These are phyloP conservation scores for Amanita phalloides DNA, from an alignment of 768 basidiomycete species.

Conservation along the genomic window DNA sequence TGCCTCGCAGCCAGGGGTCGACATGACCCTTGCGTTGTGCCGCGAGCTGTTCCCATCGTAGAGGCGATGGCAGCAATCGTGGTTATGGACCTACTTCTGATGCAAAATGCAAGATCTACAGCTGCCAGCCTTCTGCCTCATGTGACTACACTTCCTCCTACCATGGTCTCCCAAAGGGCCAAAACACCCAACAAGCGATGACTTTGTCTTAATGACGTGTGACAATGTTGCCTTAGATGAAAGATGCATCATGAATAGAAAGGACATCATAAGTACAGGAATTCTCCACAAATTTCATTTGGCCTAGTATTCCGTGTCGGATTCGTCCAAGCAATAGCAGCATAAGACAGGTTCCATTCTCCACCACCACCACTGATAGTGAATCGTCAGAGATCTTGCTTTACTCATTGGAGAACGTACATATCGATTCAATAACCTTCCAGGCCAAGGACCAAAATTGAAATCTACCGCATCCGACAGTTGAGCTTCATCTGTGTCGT, in stretches of 20 bases:
- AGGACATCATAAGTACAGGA: neutral
- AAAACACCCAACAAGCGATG: neutral
- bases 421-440: constrained; percentile 55
- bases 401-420: constrained; percentile 28
- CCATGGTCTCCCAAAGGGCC: constrained; percentile 58
- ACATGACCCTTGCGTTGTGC: constrained; percentile 97
- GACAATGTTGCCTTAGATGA: too few relatives aligned
- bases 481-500: constrained; percentile 20
- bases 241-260: neutral
- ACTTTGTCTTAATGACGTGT: neutral
- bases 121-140: constrained; percentile 74
- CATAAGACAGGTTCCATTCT: constrained; percentile 52
- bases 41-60: constrained; percentile 94
- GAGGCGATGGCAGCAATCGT: constrained; percentile 97
- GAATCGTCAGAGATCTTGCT: neutral
- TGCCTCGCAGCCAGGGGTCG: constrained; percentile 84
- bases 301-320: constrained; percentile 28
- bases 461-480: constrained; percentile 40
- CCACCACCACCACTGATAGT: constrained; percentile 78
- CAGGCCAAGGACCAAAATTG: constrained; percentile 59
- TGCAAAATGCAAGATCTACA: constrained; percentile 76
- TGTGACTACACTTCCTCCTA: constrained; percentile 81
- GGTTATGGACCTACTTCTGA: constrained; percentile 86
- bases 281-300: neutral
- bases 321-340: constrained; percentile 52